Conservation (phyloP, 169 alveolate genomes). For the Prorocentrum cordatum region DNA sequence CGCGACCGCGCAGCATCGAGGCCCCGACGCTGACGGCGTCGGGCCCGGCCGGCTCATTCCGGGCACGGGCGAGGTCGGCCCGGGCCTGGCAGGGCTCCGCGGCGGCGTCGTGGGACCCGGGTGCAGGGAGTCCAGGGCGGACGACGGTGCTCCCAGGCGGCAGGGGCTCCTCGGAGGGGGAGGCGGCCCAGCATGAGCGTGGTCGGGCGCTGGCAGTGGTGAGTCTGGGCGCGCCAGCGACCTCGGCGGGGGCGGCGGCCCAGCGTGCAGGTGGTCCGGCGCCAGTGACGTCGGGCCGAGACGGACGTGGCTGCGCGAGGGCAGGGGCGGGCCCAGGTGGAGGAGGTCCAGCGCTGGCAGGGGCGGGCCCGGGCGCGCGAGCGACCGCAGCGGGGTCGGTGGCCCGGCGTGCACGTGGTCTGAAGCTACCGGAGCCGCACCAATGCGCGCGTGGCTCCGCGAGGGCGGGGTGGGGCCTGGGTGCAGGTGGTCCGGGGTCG, state of each 20-base stretch:
- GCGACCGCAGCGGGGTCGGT: no score
- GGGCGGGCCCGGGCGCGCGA: not conserved
- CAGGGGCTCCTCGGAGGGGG: not conserved
- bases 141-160: not conserved
- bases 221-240: not conserved
- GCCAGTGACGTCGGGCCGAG: not conserved
- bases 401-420: no score
- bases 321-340: not conserved
- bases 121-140: not conserved
- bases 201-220: not conserved
- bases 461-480: not conserved
- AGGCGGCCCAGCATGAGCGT: not conserved
- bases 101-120: not conserved
- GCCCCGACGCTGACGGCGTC: no score
- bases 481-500: not conserved
- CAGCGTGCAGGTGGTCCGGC: not conserved
- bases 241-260: no score
- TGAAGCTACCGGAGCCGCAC: not conserved
- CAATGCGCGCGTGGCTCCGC: not conserved
- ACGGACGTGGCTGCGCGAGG: not conserved
- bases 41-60: no score
- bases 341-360: not conserved
- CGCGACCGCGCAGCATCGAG: no score
- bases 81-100: not conserved
- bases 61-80: no score